These are phyloP conservation scores for Afroboletus lepidellus DNA, from an alignment of 1,284 basidiomycete genomes.

Conservation along the genomic window DNA sequence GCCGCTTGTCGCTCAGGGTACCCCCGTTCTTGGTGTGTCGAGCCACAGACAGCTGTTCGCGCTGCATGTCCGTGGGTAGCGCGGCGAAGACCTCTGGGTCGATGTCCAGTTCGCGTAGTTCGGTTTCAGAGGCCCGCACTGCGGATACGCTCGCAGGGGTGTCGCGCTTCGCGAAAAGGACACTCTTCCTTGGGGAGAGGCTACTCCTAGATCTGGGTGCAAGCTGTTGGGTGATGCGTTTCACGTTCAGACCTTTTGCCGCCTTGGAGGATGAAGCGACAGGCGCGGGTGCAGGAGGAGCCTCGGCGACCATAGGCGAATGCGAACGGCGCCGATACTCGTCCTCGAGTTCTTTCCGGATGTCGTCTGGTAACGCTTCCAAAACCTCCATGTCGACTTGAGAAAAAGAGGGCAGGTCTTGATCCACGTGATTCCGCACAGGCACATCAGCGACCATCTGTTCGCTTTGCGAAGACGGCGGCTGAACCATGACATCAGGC, in stretches of 20 bases:
- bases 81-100: slow-evolving; percentile 68
- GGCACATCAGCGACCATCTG: slow-evolving; percentile 1
- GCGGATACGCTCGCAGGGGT: slow-evolving; percentile 23
- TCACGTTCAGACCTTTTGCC: slow-evolving; percentile 43
- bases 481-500: slow-evolving; percentile 34
- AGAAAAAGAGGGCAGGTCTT: slow-evolving; percentile 64
- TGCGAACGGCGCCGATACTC: slow-evolving; percentile 62
- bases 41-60: slow-evolving; percentile 66
- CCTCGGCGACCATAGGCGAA: slow-evolving; percentile 32
- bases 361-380: slow-evolving; percentile 66
- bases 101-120: slow-evolving; percentile 63
- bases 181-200: slow-evolving; percentile 46
- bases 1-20: slow-evolving; percentile 40
- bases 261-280: slow-evolving; percentile 22
- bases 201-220: slow-evolving; percentile 49
- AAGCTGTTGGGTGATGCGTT: slow-evolving; percentile 61
- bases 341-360: slow-evolving; percentile 66
- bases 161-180: slow-evolving; percentile 36
- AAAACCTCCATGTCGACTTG: slow-evolving; percentile 75
- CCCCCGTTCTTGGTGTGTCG: slow-evolving; percentile 50
- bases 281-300: neutral
- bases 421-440: slow-evolving; percentile 9
- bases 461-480: slow-evolving; percentile 36
- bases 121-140: slow-evolving; percentile 39
- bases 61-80: slow-evolving; percentile 66